Conservation (phyloP, 306 rosid genomes). For the Malus sylvestris region DNA sequence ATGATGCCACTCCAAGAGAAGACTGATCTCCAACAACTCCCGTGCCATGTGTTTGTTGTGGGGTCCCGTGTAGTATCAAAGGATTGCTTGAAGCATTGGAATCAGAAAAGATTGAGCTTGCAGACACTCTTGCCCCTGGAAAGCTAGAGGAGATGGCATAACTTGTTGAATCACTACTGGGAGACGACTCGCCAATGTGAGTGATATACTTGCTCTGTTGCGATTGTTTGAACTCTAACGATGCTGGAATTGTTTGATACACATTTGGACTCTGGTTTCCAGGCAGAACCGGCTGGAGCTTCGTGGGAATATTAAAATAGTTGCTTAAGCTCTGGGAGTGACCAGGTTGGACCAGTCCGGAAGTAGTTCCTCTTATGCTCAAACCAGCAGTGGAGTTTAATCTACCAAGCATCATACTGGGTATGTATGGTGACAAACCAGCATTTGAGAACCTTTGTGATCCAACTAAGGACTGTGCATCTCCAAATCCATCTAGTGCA, state of each 20-base stretch:
- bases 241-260: conserved; percentile 45
- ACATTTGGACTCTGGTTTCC: conserved; percentile 40
- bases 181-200: conserved; percentile 33
- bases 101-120: conserved; percentile 26
- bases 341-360: conserved; percentile 29
- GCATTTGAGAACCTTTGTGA: conserved; percentile 35
- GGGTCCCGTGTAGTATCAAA: conserved; percentile 45
- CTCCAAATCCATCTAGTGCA: conserved; percentile 45
- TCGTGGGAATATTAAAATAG: conserved; percentile 33
- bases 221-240: conserved; percentile 47
- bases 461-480: conserved; percentile 32
- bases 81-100: conserved; percentile 33
- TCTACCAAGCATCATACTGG: conserved; percentile 37
- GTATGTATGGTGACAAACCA: conserved; percentile 40
- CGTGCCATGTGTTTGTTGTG: conserved; percentile 23
- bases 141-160: conserved; percentile 38
- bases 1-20: conserved; percentile 31
- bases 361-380: conserved; percentile 38
- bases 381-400: conserved; percentile 43
- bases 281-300: conserved; percentile 34
- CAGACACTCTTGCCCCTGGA: conserved; percentile 19
- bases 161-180: conserved; percentile 35
- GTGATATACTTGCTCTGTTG: conserved; percentile 41
- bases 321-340: conserved; percentile 35
- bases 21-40: conserved; percentile 35